Base-by-base conservation (phyloP, 176 grass and related monocot genomes). In the Eragrostis nindensis region DNA sequence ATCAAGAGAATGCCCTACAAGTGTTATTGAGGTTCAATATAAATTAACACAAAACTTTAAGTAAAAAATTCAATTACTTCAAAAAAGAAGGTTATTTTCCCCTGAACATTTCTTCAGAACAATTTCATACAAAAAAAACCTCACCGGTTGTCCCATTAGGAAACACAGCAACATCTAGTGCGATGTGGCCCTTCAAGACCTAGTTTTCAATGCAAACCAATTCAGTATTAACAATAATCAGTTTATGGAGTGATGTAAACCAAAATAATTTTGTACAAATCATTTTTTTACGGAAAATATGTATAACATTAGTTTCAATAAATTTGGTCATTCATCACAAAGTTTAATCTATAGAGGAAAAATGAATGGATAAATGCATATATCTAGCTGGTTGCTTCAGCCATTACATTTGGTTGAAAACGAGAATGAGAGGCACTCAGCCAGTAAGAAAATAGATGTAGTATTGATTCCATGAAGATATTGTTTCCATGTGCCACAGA, bases 81-180 rank as follows among this genome's bases (percentile, higher is more conserved):
- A 68, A 5, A 79, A 3, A 50, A 30, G 12, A 79, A 12, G 18
- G 40, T 44, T 43, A 38, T 21, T 9, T 0, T 76, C 77, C 48
- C 59, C 13, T 27, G 66, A 71, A 71, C 7, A 72, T 4, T 15
- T 76, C 70, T 70, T 44, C 29, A 29, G 26, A 47, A 82, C 4
- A 70, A 12, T 76, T 68, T 6, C 15, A 24, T 68, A 40, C 1
- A 14, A 41, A 73, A 70, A 54, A 65, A 80, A 39, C 19, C 80
- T 87, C 71, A 95, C 96, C 96, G 78, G 96, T 95, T 9, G 92
- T 99, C 26, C 96, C 90, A 91, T 95, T 99, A 77, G 92, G 96
- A 84, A 98, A 99, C 52, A 77, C 83, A 72, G 90, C 88, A 59
- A 17, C 53, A 70, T 87, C 96, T 64, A 99, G 82, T 32, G 88